A percentile compares a stretch with the other conserved stretches of the same genome.
These are phyloP conservation scores for Trichoderma endophyticum DNA, from an alignment of 2,329 filamentous ascomycete species.

Conservation along the genomic window DNA sequence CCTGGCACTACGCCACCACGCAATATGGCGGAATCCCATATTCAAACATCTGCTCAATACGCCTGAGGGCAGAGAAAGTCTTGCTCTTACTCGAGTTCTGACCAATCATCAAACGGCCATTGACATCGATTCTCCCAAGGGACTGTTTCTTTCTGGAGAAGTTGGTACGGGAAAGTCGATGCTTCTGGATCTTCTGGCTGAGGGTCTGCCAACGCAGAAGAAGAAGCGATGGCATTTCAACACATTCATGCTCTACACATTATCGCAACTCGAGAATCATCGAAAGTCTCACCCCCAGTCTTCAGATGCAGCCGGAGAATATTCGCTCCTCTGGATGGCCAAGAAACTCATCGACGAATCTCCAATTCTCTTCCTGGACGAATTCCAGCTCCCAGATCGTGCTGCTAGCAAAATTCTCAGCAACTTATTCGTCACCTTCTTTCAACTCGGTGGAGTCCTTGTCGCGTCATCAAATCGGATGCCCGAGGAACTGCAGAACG, in stretches of 20 bases:
- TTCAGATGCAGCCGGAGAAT: constrained; percentile 40
- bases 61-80: constrained; percentile 52
- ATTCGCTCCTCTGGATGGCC: constrained; percentile 71
- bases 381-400: constrained; percentile 79
- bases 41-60: constrained; percentile 58
- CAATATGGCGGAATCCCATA: constrained; percentile 56
- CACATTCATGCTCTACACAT: constrained; percentile 77
- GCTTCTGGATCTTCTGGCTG: constrained; percentile 78
- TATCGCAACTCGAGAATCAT: constrained; percentile 68
- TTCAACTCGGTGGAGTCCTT: constrained; percentile 76
- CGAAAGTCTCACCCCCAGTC: constrained; percentile 40
- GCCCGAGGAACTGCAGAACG: constrained; percentile 77
- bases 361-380: constrained; percentile 76
- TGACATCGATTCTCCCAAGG: constrained; percentile 67
- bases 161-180: constrained; percentile 83
- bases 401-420: constrained; percentile 76
- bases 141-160: constrained; percentile 74
- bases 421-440: constrained; percentile 75
- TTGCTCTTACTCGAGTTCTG: constrained; percentile 66
- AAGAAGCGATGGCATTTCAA: constrained; percentile 82
- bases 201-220: constrained; percentile 68
- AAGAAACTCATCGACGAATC: constrained; percentile 71
- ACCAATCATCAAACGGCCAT: constrained; percentile 70
- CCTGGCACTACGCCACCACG: constrained; percentile 52
- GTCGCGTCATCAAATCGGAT: constrained; percentile 79